Conservation (phyloP, 2,329 filamentous ascomycete species). For the Incumbomyces delicatus region DNA sequence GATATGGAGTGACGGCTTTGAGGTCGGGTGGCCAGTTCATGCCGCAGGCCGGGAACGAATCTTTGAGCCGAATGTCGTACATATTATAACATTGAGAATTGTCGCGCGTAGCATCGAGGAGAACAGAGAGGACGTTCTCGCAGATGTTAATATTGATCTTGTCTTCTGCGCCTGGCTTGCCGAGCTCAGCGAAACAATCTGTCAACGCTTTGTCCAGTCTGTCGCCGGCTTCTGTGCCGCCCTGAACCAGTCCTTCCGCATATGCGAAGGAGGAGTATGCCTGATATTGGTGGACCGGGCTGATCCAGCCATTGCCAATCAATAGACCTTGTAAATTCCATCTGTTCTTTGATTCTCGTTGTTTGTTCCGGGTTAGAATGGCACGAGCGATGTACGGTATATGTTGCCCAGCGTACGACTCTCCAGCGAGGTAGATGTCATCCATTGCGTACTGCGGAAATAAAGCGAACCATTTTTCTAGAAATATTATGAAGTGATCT, state of each 20-base stretch:
- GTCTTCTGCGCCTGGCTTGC: constrained; percentile 48
- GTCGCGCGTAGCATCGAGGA: constrained; percentile 57
- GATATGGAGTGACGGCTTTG: constrained; percentile 64
- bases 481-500: constrained; percentile 72
- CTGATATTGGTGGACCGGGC: constrained; percentile 79
- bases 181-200: constrained; percentile 54
- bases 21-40: constrained; percentile 98
- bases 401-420: constrained; percentile 94
- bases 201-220: constrained; percentile 59
- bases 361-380: constrained; percentile 78
- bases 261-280: constrained; percentile 76
- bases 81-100: constrained; percentile 72
- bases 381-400: constrained; percentile 94
- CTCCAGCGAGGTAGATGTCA: constrained; percentile 88
- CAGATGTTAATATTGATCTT: constrained; percentile 62
- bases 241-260: constrained; percentile 60
- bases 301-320: constrained; percentile 97
- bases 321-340: constrained; percentile 81
- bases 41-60: constrained; percentile 73
- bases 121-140: constrained; percentile 63
- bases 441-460: constrained; percentile 89
- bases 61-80: constrained; percentile 86
- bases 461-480: constrained; percentile 81
- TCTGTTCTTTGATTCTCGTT: constrained; percentile 33
- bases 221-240: constrained; percentile 54